A percentile compares a stretch with the other conserved stretches of the same genome.
Evolutionary conservation across 2,329 filamentous ascomycete genomes (phyloP).

Genomic region (Sporothrix schenckii): DNA sequence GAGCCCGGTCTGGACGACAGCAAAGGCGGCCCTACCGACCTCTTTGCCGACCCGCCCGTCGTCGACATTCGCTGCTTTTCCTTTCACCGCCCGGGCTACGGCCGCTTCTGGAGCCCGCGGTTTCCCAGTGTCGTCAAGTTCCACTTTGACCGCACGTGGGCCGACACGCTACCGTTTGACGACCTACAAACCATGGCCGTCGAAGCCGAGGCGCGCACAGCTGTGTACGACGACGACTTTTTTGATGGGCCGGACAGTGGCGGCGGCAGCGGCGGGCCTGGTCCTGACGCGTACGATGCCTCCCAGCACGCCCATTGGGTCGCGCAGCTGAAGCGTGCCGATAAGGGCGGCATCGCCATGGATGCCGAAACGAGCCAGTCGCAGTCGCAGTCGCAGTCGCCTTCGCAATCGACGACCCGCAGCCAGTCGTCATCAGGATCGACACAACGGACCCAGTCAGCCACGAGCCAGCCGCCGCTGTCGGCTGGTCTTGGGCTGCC

Average conservation of each 20-base stretch:
- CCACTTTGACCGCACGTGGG: constrained; percentile 72
- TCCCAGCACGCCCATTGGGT: constrained; percentile 54
- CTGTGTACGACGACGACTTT: background rate
- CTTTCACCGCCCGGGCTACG: constrained; percentile 72
- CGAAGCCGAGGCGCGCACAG: constrained; percentile 42
- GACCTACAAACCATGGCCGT: constrained; percentile 68
- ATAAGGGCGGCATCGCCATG: constrained; percentile 50
- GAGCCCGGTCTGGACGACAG: constrained; percentile 50
- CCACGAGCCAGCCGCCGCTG: background rate
- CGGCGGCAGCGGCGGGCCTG: background rate
- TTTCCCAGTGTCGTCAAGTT: constrained; percentile 78
- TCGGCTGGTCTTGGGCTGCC: background rate
- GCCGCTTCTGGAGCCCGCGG: constrained; percentile 71
- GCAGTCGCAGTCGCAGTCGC: constrained; percentile 32
- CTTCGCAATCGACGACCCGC: background rate
- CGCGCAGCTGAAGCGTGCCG: constrained; percentile 59
- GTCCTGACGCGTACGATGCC: background rate
- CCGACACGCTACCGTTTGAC: constrained; percentile 68
- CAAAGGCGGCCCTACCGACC: constrained; percentile 48
- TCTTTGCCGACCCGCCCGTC: constrained; percentile 72
- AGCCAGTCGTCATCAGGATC: constrained; percentile 32
- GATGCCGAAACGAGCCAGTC: constrained; percentile 53
- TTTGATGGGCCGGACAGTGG: constrained; percentile 5
- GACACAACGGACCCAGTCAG: constrained; percentile 11
- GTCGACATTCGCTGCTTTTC: constrained; percentile 80